These are phyloP conservation scores for Eucommia ulmoides DNA, from an alignment of 257 asterid genomes.

Conservation along the genomic window DNA sequence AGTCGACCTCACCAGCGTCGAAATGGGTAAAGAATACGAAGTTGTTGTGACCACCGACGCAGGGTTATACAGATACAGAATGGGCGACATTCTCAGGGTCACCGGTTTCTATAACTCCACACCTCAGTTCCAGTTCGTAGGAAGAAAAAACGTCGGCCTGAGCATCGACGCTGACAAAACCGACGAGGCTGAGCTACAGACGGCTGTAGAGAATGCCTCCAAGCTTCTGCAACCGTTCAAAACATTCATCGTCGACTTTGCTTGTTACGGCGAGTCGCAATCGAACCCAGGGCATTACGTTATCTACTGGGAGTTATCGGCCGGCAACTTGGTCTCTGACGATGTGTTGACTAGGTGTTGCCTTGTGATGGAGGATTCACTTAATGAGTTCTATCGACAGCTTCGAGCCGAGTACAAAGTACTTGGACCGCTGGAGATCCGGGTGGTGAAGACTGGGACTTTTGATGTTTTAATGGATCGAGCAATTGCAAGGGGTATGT, in stretches of 20 bases:
- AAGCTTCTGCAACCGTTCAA: constrained; percentile 15
- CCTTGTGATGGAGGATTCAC: constrained; percentile 44
- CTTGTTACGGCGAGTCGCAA: constrained; percentile 50
- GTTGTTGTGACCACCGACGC: constrained; percentile 63
- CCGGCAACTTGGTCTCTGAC: constrained; percentile 19
- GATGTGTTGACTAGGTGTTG: constrained; percentile 44
- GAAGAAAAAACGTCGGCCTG: constrained; percentile 54
- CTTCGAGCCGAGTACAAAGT: constrained; percentile 65
- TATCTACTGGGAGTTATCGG: constrained; percentile 54
- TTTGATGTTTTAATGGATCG: constrained; percentile 79
- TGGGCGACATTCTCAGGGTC: constrained; percentile 74
- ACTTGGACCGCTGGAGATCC: constrained; percentile 64
- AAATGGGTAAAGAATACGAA: constrained; percentile 64
- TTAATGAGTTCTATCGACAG: constrained; percentile 67
- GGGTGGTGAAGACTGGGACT: constrained; percentile 59
- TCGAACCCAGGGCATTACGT: constrained; percentile 77
- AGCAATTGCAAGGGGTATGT: constrained; percentile 72
- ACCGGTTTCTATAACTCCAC: constrained; percentile 53
- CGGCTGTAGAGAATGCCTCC: constrained; percentile 45
- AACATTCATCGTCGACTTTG: constrained; percentile 48
- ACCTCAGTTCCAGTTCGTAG: constrained; percentile 57
- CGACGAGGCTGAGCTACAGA: constrained; percentile 60
- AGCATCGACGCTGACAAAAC: constrained; percentile 76
- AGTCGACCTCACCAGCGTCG: constrained; percentile 57
- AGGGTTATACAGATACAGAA: constrained; percentile 60